Conservation (phyloP, 305 asterid species). For the Fraxinus paxiana region DNA sequence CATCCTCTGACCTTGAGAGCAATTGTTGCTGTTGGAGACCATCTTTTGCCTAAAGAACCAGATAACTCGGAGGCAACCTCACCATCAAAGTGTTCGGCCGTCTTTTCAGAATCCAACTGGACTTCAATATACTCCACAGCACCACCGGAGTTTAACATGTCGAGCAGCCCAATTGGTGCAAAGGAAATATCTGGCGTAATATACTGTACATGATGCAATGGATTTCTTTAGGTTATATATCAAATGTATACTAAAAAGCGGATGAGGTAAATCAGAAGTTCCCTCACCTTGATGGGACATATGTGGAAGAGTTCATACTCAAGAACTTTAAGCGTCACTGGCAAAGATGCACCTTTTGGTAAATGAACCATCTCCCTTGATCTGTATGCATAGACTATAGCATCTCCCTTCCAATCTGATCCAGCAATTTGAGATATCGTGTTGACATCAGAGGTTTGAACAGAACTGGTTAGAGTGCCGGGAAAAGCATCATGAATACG, state of each 20-base stretch:
- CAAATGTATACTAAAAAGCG: not conserved
- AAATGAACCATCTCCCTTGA: constrained; percentile 57
- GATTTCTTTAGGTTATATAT: not conserved
- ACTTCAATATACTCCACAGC: constrained; percentile 67
- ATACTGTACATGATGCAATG: constrained; percentile 34
- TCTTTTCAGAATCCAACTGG: constrained; percentile 22
- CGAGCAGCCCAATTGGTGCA: constrained; percentile 78
- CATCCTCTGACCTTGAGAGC: constrained; percentile 61
- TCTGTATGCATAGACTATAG: constrained; percentile 54
- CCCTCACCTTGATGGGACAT: constrained; percentile 71
- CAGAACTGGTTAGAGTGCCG: constrained; percentile 71
- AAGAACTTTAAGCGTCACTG: constrained; percentile 74
- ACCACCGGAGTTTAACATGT: constrained; percentile 81
- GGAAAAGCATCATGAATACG: constrained; percentile 87
- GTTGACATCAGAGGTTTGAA: constrained; percentile 64
- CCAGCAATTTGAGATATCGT: constrained; percentile 59
- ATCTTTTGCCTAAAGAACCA: constrained; percentile 18
- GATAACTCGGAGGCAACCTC: constrained; percentile 24
- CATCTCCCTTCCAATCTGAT: constrained; percentile 76
- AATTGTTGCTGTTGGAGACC: constrained; percentile 37
- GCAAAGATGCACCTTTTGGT: constrained; percentile 71
- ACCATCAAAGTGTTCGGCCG: constrained; percentile 24
- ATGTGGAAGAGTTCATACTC: constrained; percentile 87
- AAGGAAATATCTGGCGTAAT: constrained; percentile 41
- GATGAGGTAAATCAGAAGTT: not conserved